phyloP scores from a whole-genome alignment of 306 rosid species.

The Begonia loranthoides region DNA sequence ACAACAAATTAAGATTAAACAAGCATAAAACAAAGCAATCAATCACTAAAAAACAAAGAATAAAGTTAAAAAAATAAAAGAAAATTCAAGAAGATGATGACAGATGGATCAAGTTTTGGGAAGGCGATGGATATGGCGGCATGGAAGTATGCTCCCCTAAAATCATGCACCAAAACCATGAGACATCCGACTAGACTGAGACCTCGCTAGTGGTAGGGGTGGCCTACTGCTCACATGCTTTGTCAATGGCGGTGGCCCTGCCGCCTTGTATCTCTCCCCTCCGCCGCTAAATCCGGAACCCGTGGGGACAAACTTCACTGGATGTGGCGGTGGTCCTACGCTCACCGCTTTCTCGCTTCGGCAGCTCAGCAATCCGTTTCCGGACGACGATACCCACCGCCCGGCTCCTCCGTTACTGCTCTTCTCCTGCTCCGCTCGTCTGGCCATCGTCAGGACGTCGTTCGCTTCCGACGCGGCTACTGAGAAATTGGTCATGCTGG shows the following conservation, averaged over 20 bases:
- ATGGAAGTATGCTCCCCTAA: too few relatives aligned
- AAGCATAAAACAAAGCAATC: too few relatives aligned
- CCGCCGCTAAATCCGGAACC: too few relatives aligned
- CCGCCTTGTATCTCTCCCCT: too few relatives aligned
- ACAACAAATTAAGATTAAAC: too few relatives aligned
- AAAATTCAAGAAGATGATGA: too few relatives aligned
- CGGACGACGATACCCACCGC: conserved; percentile 16
- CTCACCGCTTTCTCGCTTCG: conserved; percentile 73
- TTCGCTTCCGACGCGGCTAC: conserved; percentile 14
- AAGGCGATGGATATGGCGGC: not conserved
- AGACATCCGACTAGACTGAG: conserved; percentile 30
- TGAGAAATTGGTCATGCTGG: conserved; percentile 13
- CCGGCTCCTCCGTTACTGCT: conserved; percentile 1
- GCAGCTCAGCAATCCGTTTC: conserved; percentile 56
- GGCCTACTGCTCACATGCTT: conserved; percentile 21
- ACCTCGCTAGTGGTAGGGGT: conserved; percentile 9
- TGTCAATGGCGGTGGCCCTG: conserved; percentile 4
- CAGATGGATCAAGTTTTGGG: too few relatives aligned
- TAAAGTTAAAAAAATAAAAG: too few relatives aligned
- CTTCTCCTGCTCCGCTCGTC: conserved; percentile 1
- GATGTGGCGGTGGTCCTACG: conserved; percentile 49
- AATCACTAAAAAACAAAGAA: too few relatives aligned
- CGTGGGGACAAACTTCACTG: too few relatives aligned
- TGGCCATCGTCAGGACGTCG: not conserved
- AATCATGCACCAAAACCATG: conserved; percentile 35